Evolutionary conservation across 441 rosid species (phyloP).

Genomic region (Corymbia citriodora): DNA sequence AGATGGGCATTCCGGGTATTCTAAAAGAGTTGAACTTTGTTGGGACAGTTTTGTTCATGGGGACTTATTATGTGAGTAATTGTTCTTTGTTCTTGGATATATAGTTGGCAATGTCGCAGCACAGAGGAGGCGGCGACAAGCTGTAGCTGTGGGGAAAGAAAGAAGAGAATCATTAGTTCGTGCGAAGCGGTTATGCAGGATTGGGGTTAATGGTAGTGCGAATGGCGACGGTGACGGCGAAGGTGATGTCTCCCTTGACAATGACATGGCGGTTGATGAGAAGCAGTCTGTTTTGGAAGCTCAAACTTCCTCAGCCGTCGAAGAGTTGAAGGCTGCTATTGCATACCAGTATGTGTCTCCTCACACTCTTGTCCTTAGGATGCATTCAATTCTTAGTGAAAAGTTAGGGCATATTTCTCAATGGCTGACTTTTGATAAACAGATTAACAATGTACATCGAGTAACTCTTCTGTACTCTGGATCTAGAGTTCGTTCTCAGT

Average conservation of each 20-base stretch:
- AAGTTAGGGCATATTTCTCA: not conserved
- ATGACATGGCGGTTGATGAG: conserved; percentile 73
- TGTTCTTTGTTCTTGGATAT: not conserved
- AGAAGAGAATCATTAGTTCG: conserved; percentile 82
- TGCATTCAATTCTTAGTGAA: not conserved
- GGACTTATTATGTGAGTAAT: not conserved
- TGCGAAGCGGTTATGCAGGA: conserved; percentile 81
- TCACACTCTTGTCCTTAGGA: not conserved
- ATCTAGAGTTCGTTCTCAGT: not conserved
- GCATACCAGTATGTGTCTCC: conserved; percentile 53
- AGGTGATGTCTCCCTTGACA: conserved; percentile 27
- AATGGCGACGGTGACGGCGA: conserved; percentile 11
- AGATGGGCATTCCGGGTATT: not conserved
- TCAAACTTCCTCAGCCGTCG: conserved; percentile 58
- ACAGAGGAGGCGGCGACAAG: conserved; percentile 74
- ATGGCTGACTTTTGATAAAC: not conserved
- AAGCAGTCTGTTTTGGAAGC: conserved; percentile 62
- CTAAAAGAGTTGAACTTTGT: not conserved
- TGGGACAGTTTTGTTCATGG: not conserved
- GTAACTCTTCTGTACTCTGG: not conserved
- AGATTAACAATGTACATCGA: not conserved
- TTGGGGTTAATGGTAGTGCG: conserved; percentile 41
- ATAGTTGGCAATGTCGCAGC: conserved; percentile 80
- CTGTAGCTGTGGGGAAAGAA: conserved; percentile 84
- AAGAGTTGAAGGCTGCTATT: conserved; percentile 64